Percentiles rank a stretch among this genome's conserved stretches.
Evolutionary conservation across 2,329 filamentous ascomycete species (phyloP).

Genomic region (Pestalotiopsis sp.): DNA sequence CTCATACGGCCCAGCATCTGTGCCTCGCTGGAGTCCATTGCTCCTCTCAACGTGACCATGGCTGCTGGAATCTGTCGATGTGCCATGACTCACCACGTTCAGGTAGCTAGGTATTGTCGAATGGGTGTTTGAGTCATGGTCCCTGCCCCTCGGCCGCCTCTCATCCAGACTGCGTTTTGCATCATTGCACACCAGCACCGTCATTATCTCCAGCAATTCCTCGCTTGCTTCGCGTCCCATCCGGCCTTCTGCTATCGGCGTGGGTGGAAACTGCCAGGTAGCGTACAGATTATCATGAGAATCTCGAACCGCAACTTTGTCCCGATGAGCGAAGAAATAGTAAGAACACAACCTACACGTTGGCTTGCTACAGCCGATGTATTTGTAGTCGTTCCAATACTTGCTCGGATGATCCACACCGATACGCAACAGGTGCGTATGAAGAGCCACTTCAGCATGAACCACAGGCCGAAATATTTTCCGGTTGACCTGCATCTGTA

Average conservation of each 20-base stretch:
- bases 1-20: neutral
- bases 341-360: conserved; percentile 21
- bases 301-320: conserved; percentile 15
- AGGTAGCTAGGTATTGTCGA: neutral
- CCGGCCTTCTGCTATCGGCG: neutral
- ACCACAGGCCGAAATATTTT: conserved; percentile 13
- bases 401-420: conserved; percentile 5
- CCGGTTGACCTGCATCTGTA: neutral
- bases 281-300: conserved; percentile 18
- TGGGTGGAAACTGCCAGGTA: conserved; percentile 18
- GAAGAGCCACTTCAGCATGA: conserved; percentile 19
- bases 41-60: neutral
- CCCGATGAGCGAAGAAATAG: conserved; percentile 16
- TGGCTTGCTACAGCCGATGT: conserved; percentile 24
- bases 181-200: conserved; percentile 3
- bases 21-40: neutral
- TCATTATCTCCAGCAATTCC: neutral
- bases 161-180: conserved; percentile 9
- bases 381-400: conserved; percentile 15
- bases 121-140: conserved; percentile 5
- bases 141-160: neutral
- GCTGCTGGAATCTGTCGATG: neutral
- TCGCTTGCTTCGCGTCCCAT: neutral
- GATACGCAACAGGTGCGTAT: conserved; percentile 5
- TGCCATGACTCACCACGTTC: neutral